Percentiles rank a stretch among this genome's conserved stretches.
Conservation (phyloP, 2,329 filamentous ascomycete species). For the Diaporthe nobilis region DNA sequence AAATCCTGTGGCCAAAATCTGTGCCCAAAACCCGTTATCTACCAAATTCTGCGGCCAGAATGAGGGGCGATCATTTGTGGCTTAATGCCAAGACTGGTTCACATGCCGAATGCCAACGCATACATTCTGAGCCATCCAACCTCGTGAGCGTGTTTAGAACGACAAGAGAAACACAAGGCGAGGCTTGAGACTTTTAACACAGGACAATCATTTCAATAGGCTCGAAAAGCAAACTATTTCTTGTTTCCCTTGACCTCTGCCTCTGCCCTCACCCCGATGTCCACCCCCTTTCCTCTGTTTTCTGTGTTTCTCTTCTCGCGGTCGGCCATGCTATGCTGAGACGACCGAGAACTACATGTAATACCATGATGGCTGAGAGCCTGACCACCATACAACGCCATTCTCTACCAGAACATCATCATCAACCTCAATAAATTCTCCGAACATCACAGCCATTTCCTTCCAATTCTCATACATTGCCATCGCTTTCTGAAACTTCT, state of each 20-base stretch:
- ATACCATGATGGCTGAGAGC: too few species aligned
- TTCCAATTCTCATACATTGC: neutral
- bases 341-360: neutral
- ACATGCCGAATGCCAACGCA: neutral
- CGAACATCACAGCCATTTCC: rapidly evolving
- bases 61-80: neutral
- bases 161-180: too few species aligned
- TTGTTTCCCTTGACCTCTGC: too few species aligned
- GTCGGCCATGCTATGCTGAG: neutral
- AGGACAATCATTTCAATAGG: too few species aligned
- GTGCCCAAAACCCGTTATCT: neutral
- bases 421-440: neutral
- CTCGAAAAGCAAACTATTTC: too few species aligned
- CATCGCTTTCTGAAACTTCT: too few species aligned
- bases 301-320: neutral
- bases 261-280: too few species aligned
- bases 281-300: too few species aligned
- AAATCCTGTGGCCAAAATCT: neutral
- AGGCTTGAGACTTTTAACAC: too few species aligned
- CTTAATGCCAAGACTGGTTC: neutral
- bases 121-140: neutral
- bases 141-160: too few species aligned
- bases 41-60: neutral
- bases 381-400: neutral
- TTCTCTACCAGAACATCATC: neutral